Evolutionary conservation across 192 early-diverging fungal genomes (phyloP).

Genomic region (Paraglomus brasilianum): DNA sequence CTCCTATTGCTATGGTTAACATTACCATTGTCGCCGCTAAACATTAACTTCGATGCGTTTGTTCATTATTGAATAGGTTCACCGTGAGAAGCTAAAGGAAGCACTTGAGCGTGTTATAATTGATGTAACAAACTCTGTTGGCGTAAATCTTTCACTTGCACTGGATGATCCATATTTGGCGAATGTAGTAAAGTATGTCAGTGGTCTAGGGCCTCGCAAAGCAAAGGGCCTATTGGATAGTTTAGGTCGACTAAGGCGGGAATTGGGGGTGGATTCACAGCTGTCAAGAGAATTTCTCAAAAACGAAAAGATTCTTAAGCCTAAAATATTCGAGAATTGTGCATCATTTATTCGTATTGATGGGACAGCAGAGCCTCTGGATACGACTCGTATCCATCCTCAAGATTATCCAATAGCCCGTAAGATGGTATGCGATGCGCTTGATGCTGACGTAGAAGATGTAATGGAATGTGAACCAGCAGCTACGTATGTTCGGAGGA

Average conservation of each 20-base stretch:
- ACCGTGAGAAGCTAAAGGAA: conserved; percentile 63
- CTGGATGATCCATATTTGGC: conserved; percentile 64
- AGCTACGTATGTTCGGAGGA: conserved; percentile 73
- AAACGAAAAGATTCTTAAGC: conserved; percentile 58
- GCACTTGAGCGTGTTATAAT: conserved; percentile 84
- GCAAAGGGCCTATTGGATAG: conserved; percentile 72
- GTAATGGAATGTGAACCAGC: conserved; percentile 68
- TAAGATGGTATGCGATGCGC: conserved; percentile 94
- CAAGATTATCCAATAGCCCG: conserved; percentile 93
- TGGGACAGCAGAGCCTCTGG: conserved; percentile 74
- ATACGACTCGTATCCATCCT: conserved; percentile 93
- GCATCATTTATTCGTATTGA: conserved; percentile 87
- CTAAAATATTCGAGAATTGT: conserved; percentile 89
- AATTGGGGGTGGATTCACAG: conserved; percentile 17
- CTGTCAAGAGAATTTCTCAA: conserved; percentile 65
- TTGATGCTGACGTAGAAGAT: conserved; percentile 84
- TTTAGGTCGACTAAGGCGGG: conserved; percentile 34
- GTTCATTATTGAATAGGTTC: conserved; percentile 37
- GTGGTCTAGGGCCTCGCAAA: conserved; percentile 93
- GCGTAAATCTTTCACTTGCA: conserved; percentile 89
- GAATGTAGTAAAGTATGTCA: conserved; percentile 80
- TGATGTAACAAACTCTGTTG: conserved; percentile 78
- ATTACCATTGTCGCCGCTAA: no score
- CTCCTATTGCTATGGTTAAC: no score
- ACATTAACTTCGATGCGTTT: background rate